phyloP scores from a whole-genome alignment of 345 rosid species.

The Fremontodendron californicum region DNA sequence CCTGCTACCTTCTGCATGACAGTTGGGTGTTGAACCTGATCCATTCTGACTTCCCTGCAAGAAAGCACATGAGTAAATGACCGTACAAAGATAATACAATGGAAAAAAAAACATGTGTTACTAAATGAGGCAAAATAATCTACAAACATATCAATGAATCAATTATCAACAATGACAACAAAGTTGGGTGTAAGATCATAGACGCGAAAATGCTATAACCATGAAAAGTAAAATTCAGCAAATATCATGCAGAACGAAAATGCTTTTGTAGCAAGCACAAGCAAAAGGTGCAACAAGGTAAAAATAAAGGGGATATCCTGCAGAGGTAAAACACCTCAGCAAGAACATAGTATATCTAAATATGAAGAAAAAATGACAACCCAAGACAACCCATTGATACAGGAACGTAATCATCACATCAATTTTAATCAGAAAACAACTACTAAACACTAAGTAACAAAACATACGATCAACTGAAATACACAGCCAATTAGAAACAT shows the following conservation, averaged over 20 bases:
- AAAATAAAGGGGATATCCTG: neutral
- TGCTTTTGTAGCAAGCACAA: neutral
- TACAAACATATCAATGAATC: neutral
- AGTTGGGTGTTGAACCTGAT: neutral
- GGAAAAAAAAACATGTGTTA: neutral
- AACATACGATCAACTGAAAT: neutral
- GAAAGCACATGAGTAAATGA: neutral
- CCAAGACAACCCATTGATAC: neutral
- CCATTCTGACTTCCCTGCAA: conserved; percentile 35
- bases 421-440: neutral
- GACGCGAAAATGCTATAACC: neutral
- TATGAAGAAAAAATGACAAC: neutral
- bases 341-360: neutral
- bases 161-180: neutral
- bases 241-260: neutral
- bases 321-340: neutral
- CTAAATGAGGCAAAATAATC: neutral
- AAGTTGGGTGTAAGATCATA: neutral
- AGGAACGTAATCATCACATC: neutral
- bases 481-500: neutral
- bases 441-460: neutral
- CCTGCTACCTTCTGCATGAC: conserved; percentile 2
- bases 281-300: neutral
- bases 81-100: neutral
- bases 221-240: neutral